phyloP scores from a whole-genome alignment of 2,329 filamentous ascomycete genomes.

The Trichoderma sp. region DNA sequence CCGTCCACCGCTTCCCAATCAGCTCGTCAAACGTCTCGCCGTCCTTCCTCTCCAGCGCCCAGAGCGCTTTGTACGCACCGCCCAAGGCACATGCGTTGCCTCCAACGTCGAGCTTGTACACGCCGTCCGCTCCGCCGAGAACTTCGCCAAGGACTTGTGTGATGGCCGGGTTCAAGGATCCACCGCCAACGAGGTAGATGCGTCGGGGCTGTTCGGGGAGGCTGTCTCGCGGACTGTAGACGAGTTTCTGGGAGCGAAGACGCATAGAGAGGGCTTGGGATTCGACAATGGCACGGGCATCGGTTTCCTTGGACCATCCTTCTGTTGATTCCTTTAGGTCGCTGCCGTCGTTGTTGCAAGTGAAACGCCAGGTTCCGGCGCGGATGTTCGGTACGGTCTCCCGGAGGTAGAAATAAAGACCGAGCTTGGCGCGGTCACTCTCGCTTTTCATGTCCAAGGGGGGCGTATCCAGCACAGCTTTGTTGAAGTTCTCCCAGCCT shows the following conservation, averaged over 20 bases:
- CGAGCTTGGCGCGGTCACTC: slow-evolving; percentile 72
- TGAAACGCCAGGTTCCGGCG: slow-evolving; percentile 85
- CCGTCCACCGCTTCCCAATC: slow-evolving; percentile 81
- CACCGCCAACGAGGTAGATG: slow-evolving; percentile 93
- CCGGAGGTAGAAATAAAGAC: slow-evolving; percentile 91
- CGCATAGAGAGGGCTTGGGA: slow-evolving; percentile 93
- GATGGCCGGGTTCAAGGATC: slow-evolving; percentile 87
- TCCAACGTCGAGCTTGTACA: slow-evolving; percentile 91
- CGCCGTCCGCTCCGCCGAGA: slow-evolving; percentile 83
- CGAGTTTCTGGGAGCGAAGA: slow-evolving; percentile 78
- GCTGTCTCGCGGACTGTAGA: slow-evolving; percentile 55
- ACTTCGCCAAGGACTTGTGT: slow-evolving; percentile 84
- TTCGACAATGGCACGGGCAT: slow-evolving; percentile 87
- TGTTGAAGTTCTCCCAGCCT: slow-evolving; percentile 82
- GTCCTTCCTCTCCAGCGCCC: slow-evolving; percentile 73
- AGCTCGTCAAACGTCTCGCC: slow-evolving; percentile 86
- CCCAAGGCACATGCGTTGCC: slow-evolving; percentile 94
- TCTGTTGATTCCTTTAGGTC: slow-evolving; percentile 45
- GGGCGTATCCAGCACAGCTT: slow-evolving; percentile 67
- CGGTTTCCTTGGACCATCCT: slow-evolving; percentile 60
- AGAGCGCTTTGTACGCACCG: slow-evolving; percentile 93
- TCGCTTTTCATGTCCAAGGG: slow-evolving; percentile 65
- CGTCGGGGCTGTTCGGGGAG: slow-evolving; percentile 84
- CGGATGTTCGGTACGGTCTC: slow-evolving; percentile 94
- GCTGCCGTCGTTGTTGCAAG: slow-evolving; percentile 59